Base-by-base conservation (phyloP, 805 yeast species). In the Candida lessepsii region DNA sequence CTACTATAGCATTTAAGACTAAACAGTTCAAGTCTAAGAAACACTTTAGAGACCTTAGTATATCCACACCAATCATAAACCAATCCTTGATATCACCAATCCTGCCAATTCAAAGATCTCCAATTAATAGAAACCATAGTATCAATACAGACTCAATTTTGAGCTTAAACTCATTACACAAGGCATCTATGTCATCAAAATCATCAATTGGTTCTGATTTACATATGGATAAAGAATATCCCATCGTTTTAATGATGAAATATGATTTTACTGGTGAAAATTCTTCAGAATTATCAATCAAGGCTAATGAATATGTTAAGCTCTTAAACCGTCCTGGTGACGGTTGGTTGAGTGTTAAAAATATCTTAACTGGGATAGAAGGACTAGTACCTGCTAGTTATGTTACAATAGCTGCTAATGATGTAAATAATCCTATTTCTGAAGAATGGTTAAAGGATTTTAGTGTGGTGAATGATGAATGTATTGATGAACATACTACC, bases 371-470 rank as follows among this genome's bases (percentile, higher is more conserved):
- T 8, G 48, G 45, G 23, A 33, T 41, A 10, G 40, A 23, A 8
- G 73, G 73, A 0, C 47, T 61, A 4, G 59, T 68, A 23, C 73
- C 73, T 5, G 70, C 72, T 3, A 56, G 62, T 33, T 67, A 64
- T 43, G 63, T 66, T 13, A 63, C 59, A 13, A 67, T 68, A 14
- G 64, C 60, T 6, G 63, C 65, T n/a, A 68, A 67, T 39, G 73
- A 68, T 39, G 42, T 50, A 4, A 43, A 45, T n/a, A 51, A 51
- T 9, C 72, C 73, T 1, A 53, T 68, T 5, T 42, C 60, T 9
- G 18, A 44, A 5, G 57, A 55, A 21, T 66, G 70, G 71, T 45
- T 65, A 14, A 52, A 57, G 34, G 61, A 54, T 13, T 29, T 35
- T 11, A 13, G 7, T 13, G 7, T 5, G 7, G 15, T 11, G 7